Percentiles rank a stretch among this genome's conserved stretches.
These are phyloP conservation scores for Botrytis elliptica DNA, from an alignment of 2,329 filamentous ascomycete species.

Conservation along the genomic window DNA sequence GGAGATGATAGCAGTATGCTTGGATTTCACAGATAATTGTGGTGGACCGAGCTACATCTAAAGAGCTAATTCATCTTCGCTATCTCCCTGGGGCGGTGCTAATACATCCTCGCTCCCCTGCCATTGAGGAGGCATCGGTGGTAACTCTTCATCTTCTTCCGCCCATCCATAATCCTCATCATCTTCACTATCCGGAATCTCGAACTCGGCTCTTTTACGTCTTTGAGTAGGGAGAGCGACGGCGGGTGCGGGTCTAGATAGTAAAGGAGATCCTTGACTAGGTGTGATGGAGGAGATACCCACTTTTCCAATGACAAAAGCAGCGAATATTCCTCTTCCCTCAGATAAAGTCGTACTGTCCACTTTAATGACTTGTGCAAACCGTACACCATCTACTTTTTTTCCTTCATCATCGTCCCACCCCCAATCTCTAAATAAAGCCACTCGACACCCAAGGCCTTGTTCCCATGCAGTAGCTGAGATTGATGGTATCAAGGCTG, in stretches of 20 bases:
- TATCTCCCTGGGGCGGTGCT: slow-evolving; percentile 39
- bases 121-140: slow-evolving; percentile 62
- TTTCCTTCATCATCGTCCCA: slow-evolving; percentile 46
- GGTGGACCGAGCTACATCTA: background rate
- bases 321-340: slow-evolving; percentile 27
- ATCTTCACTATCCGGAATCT: slow-evolving; percentile 58
- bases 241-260: slow-evolving; percentile 20
- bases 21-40: background rate
- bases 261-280: background rate
- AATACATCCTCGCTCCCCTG: slow-evolving; percentile 65
- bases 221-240: slow-evolving; percentile 48
- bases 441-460: slow-evolving; percentile 69
- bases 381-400: slow-evolving; percentile 54
- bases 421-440: slow-evolving; percentile 76
- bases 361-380: slow-evolving; percentile 65
- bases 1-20: background rate
- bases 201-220: slow-evolving; percentile 62
- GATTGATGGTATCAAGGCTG: slow-evolving; percentile 72
- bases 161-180: slow-evolving; percentile 74
- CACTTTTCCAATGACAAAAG: slow-evolving; percentile 34
- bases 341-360: slow-evolving; percentile 47
- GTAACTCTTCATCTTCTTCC: slow-evolving; percentile 59
- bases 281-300: slow-evolving; percentile 23
- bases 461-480: slow-evolving; percentile 78
- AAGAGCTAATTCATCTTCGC: slow-evolving; percentile 30